phyloP scores from a whole-genome alignment of 352 stramenopile genomes.

The Globisporangium cystogenes region DNA sequence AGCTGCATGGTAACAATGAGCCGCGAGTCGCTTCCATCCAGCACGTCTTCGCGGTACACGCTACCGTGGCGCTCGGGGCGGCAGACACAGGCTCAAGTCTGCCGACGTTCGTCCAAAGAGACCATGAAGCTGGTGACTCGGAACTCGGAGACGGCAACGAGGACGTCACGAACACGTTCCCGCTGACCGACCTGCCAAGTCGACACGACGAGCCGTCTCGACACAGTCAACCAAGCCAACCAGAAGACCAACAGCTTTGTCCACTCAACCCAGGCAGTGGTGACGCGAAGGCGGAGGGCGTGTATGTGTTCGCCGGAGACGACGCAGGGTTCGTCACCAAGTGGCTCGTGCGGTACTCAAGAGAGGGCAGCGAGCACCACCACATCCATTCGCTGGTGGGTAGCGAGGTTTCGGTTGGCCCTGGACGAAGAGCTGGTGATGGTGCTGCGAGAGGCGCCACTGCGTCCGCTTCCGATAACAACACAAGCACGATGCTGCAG shows the following conservation, averaged over 20 bases:
- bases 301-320: constrained; percentile 39
- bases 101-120: neutral
- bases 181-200: constrained; percentile 3
- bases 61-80: neutral
- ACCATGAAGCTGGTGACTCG: neutral
- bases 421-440: neutral
- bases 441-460: neutral
- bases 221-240: neutral
- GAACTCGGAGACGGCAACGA: neutral
- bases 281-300: constrained; percentile 12
- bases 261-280: neutral
- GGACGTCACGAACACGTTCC: constrained; percentile 5
- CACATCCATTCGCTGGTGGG: constrained; percentile 1
- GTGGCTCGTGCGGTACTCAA: constrained; percentile 23
- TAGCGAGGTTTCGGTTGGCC: neutral
- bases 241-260: constrained; percentile 13
- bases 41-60: constrained; percentile 4
- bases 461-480: neutral
- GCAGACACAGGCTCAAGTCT: neutral
- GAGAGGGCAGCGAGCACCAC: constrained; percentile 2
- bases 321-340: constrained; percentile 33
- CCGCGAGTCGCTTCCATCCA: constrained; percentile 1
- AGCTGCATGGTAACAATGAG: neutral
- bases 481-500: constrained; percentile 23
- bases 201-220: neutral